Conservation (phyloP, 192 early-diverging fungal species). For the Backusella sp. region DNA sequence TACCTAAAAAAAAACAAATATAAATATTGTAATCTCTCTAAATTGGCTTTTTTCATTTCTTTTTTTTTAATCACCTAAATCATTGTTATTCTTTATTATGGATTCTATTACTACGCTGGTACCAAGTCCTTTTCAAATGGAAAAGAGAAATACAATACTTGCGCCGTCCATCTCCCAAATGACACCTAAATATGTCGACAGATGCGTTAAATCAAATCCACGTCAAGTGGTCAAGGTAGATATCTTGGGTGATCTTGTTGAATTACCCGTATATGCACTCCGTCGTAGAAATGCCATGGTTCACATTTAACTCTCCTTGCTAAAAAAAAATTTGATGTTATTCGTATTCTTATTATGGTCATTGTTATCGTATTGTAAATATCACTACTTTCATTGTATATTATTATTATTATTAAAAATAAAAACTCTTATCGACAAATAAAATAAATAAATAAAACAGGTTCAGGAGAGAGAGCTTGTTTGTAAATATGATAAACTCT, state of each 20-base stretch:
- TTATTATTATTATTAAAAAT: neutral
- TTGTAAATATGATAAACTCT: no score
- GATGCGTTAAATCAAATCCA: slow-evolving; percentile 15
- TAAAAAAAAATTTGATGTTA: neutral
- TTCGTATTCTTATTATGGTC: neutral
- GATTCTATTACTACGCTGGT: neutral
- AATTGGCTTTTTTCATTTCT: neutral
- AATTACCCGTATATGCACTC: slow-evolving; percentile 10
- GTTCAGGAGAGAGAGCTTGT: no score
- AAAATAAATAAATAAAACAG: no score
- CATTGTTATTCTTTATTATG: neutral
- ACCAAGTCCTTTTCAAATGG: neutral
- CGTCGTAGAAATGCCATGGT: slow-evolving; percentile 16
- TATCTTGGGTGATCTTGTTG: slow-evolving; percentile 15
- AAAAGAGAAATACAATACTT: neutral
- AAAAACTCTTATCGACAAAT: neutral
- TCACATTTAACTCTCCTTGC: neutral
- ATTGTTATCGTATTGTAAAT: neutral
- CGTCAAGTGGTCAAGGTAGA: slow-evolving; percentile 9
- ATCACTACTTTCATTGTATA: neutral
- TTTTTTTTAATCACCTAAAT: neutral
- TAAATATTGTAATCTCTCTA: neutral
- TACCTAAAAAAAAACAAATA: neutral
- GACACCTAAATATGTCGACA: slow-evolving; percentile 14
- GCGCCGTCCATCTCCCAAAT: neutral